Conservation (phyloP, 768 basidiomycete species). For the Lepiota brunneoincarnata region DNA sequence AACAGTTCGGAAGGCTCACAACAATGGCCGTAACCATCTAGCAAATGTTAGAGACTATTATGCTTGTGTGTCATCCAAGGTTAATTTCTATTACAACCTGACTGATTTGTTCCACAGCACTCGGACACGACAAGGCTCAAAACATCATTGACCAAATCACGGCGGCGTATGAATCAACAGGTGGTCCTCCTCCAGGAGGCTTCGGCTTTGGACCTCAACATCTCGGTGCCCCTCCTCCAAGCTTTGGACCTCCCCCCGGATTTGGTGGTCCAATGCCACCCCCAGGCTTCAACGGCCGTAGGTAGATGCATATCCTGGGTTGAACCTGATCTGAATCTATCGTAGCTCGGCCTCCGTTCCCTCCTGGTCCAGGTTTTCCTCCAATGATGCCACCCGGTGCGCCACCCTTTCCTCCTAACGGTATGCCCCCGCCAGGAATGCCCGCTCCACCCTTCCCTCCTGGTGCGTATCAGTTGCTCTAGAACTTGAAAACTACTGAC, state of each 20-base stretch:
- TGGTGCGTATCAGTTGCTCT: slow-evolving; percentile 40
- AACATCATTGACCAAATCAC: slow-evolving; percentile 98
- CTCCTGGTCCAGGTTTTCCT: slow-evolving; percentile 59
- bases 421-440: slow-evolving; percentile 26
- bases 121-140: slow-evolving; percentile 96
- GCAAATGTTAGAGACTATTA: slow-evolving; percentile 97
- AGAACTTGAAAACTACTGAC: slow-evolving; percentile 20
- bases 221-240: slow-evolving; percentile 55
- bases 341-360: slow-evolving; percentile 67
- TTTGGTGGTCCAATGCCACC: slow-evolving; percentile 52
- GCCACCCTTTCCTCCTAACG: slow-evolving; percentile 74
- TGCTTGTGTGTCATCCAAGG: slow-evolving; percentile 58
- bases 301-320: slow-evolving; percentile 21
- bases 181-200: slow-evolving; percentile 83
- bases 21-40: slow-evolving; percentile 95
- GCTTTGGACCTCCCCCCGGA: slow-evolving; percentile 43
- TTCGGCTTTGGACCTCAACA: slow-evolving; percentile 86
- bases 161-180: slow-evolving; percentile 83
- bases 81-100: neutral
- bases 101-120: slow-evolving; percentile 40
- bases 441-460: slow-evolving; percentile 37
- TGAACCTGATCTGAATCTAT: slow-evolving; percentile 8
- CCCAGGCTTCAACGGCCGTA: slow-evolving; percentile 53
- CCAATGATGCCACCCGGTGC: slow-evolving; percentile 51
- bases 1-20: slow-evolving; percentile 95